These are phyloP conservation scores for Excoecaria agallocha DNA, from an alignment of 345 rosid species.

Conservation along the genomic window DNA sequence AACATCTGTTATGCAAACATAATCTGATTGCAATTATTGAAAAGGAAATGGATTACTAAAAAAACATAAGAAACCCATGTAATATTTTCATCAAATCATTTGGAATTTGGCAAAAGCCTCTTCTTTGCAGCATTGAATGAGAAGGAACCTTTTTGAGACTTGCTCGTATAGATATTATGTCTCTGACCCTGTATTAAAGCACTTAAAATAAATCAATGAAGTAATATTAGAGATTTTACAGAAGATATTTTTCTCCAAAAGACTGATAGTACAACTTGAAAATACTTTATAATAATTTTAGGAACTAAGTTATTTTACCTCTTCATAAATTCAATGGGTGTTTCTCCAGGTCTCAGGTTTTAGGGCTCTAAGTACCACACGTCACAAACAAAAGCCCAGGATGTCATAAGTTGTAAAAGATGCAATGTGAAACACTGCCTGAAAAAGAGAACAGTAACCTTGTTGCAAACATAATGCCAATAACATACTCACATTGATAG, in stretches of 20 bases:
- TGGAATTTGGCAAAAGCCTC: too few relatives aligned
- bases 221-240: background rate
- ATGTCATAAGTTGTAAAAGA: slow-evolving; percentile 95
- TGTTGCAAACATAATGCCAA: background rate
- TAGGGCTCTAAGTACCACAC: slow-evolving; percentile 99
- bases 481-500: background rate
- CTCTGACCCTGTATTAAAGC: slow-evolving; percentile 64
- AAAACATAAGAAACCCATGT: too few relatives aligned
- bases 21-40: too few relatives aligned
- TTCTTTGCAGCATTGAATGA: too few relatives aligned
- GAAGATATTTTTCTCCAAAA: background rate
- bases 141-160: slow-evolving; percentile 93
- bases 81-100: too few relatives aligned
- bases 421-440: slow-evolving; percentile 98
- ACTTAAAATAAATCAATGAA: slow-evolving; percentile 8
- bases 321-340: slow-evolving; percentile 94
- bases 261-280: background rate
- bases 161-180: slow-evolving; percentile 84
- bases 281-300: background rate
- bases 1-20: too few relatives aligned
- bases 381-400: slow-evolving; percentile 99
- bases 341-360: slow-evolving; percentile 76
- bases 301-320: slow-evolving; percentile 54
- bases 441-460: slow-evolving; percentile 21
- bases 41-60: too few relatives aligned